Conservation (phyloP, 768 basidiomycete genomes). For the Auricularia sp. region DNA sequence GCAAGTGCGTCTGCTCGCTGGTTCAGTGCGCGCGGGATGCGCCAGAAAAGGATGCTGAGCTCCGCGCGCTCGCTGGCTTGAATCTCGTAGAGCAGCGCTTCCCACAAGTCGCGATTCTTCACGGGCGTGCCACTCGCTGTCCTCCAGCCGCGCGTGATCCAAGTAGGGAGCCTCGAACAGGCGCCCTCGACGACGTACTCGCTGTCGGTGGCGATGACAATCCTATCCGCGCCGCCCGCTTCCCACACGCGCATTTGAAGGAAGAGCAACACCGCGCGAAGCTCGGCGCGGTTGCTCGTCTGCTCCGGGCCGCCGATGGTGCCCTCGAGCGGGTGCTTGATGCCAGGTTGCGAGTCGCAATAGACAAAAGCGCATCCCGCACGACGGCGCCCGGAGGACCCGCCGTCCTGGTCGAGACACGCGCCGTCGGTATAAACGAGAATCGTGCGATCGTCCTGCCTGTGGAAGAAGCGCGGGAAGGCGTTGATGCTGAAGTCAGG, state of each 20-base stretch:
- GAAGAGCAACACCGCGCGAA: slow-evolving; percentile 21
- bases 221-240: slow-evolving; percentile 21
- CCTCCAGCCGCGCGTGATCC: slow-evolving; percentile 18
- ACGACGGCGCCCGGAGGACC: not conserved
- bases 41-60: slow-evolving; percentile 16
- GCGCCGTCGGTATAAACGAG: slow-evolving; percentile 9
- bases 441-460: not conserved
- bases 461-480: not conserved
- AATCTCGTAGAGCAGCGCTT: slow-evolving; percentile 12
- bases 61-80: slow-evolving; percentile 13
- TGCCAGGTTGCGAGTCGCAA: not conserved
- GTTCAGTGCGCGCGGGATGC: slow-evolving; percentile 16
- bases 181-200: slow-evolving; percentile 23
- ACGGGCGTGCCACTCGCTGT: slow-evolving; percentile 12
- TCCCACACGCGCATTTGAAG: slow-evolving; percentile 18
- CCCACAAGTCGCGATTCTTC: slow-evolving; percentile 21
- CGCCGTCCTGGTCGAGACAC: not conserved
- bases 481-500: not conserved
- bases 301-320: slow-evolving; percentile 15
- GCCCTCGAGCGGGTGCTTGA: slow-evolving; percentile 1
- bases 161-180: slow-evolving; percentile 15
- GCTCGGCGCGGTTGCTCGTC: slow-evolving; percentile 28
- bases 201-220: slow-evolving; percentile 24
- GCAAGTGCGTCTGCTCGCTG: slow-evolving; percentile 14
- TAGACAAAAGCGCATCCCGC: slow-evolving; percentile 6